Evolutionary conservation across 2,329 filamentous ascomycete genomes (phyloP).

Genomic region (Coniochaeta sp.): DNA sequence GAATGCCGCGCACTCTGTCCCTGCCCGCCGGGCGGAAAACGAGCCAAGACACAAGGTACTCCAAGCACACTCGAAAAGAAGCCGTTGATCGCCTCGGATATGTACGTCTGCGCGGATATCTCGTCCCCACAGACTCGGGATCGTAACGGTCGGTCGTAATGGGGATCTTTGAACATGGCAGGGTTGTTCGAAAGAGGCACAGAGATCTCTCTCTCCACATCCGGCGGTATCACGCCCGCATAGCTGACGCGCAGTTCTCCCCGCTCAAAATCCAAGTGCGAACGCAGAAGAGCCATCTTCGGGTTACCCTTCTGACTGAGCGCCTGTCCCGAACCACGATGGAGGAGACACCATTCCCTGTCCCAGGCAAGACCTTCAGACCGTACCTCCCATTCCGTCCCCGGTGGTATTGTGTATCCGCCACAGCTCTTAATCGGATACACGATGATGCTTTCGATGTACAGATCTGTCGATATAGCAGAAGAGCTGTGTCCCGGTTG

Average conservation of each 20-base stretch:
- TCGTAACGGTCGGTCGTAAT: conserved; percentile 31
- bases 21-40: conserved; percentile 65
- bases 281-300: conserved; percentile 77
- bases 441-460: conserved; percentile 61
- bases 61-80: conserved; percentile 75
- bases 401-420: conserved; percentile 62
- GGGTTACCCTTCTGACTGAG: conserved; percentile 86
- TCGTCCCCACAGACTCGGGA: conserved; percentile 80
- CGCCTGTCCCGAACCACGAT: conserved; percentile 75
- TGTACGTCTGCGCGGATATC: conserved; percentile 65
- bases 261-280: conserved; percentile 61
- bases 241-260: conserved; percentile 59
- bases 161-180: conserved; percentile 37
- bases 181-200: conserved; percentile 65
- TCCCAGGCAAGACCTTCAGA: conserved; percentile 88
- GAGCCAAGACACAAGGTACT: conserved; percentile 74
- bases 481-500: neutral
- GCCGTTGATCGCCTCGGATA: conserved; percentile 52
- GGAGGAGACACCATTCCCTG: conserved; percentile 91
- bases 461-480: conserved; percentile 22
- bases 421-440: conserved; percentile 96
- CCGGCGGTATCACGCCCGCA: conserved; percentile 21
- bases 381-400: conserved; percentile 65
- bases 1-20: conserved; percentile 57
- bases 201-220: conserved; percentile 29